Percentiles rank a stretch among this genome's conserved stretches.
Conservation (phyloP, 1,139 yeast species). For the Hemisphaericaspora xylofermentans region DNA sequence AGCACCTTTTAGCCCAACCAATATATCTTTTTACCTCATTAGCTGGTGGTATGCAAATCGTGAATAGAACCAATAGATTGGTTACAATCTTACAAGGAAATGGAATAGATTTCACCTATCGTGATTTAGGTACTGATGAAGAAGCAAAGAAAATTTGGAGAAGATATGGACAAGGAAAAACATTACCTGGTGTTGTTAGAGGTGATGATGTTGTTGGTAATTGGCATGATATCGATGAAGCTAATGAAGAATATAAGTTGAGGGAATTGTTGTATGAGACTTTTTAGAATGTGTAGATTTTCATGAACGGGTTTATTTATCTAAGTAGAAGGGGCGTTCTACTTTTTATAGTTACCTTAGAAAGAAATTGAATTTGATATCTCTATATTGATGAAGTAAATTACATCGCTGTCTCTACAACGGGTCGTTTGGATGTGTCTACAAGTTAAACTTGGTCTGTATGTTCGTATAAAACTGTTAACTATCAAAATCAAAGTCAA, state of each 20-base stretch:
- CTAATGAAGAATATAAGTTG: slow-evolving; percentile 78
- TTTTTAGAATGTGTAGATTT: too few relatives aligned
- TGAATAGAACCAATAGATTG: slow-evolving; percentile 76
- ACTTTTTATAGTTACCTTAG: too few relatives aligned
- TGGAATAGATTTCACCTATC: slow-evolving; percentile 61
- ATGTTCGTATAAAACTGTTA: too few relatives aligned
- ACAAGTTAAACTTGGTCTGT: too few relatives aligned
- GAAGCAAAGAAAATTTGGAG: slow-evolving; percentile 87
- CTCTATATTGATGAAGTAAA: too few relatives aligned
- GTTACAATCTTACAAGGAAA: slow-evolving; percentile 77
- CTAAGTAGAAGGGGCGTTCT: neutral
- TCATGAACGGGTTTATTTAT: too few relatives aligned
- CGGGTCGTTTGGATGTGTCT: too few relatives aligned
- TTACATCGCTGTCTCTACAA: too few relatives aligned
- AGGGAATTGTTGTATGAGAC: slow-evolving; percentile 57
- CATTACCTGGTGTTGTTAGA: slow-evolving; percentile 87
- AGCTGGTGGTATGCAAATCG: slow-evolving; percentile 86
- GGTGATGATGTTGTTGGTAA: slow-evolving; percentile 89
- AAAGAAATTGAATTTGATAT: too few relatives aligned
- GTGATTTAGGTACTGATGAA: slow-evolving; percentile 86
- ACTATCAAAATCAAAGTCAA: too few relatives aligned
- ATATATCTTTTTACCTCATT: slow-evolving; percentile 80
- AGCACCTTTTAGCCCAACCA: slow-evolving; percentile 53
- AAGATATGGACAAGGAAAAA: slow-evolving; percentile 69
- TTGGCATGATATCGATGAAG: slow-evolving; percentile 78